Conservation (phyloP, 2,329 filamentous ascomycete genomes). For the Aspergillus nomiae region DNA sequence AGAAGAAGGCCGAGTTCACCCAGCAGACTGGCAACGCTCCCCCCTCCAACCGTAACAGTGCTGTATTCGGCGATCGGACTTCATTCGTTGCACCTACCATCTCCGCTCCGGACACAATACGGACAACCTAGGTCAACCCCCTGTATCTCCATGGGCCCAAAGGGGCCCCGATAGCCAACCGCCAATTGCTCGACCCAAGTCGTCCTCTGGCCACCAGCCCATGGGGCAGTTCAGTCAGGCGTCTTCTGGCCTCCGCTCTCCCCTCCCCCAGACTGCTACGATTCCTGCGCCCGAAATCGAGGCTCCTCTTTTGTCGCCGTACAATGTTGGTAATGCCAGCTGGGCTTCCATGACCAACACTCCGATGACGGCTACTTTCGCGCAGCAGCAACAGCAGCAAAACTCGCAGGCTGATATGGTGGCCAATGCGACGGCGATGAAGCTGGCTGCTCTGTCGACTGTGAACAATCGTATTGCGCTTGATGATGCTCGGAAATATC, state of each 20-base stretch:
- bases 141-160: conserved; percentile 79
- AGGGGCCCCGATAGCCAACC: conserved; percentile 53
- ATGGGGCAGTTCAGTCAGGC: conserved; percentile 97
- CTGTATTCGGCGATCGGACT: conserved; percentile 72
- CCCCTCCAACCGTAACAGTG: conserved; percentile 89
- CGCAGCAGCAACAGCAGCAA: conserved; percentile 48
- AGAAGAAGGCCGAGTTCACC: conserved; percentile 96
- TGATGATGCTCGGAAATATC: conserved; percentile 95
- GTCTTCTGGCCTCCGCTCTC: conserved; percentile 76
- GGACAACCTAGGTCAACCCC: conserved; percentile 63
- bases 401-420: conserved; percentile 91
- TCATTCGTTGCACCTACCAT: conserved; percentile 77
- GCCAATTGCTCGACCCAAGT: conserved; percentile 69
- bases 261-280: conserved; percentile 80
- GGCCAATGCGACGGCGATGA: conserved; percentile 98
- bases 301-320: conserved; percentile 81
- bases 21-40: conserved; percentile 90
- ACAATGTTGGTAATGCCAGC: conserved; percentile 77
- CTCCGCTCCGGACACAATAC: conserved; percentile 65
- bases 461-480: conserved; percentile 98
- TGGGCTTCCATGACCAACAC: conserved; percentile 99
- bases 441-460: conserved; percentile 91
- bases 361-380: conserved; percentile 89
- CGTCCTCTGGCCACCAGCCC: conserved; percentile 70
- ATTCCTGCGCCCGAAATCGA: conserved; percentile 74